Evolutionary conservation across 805 yeast genomes (phyloP).

Genomic region (Candida sakaeoensis): DNA sequence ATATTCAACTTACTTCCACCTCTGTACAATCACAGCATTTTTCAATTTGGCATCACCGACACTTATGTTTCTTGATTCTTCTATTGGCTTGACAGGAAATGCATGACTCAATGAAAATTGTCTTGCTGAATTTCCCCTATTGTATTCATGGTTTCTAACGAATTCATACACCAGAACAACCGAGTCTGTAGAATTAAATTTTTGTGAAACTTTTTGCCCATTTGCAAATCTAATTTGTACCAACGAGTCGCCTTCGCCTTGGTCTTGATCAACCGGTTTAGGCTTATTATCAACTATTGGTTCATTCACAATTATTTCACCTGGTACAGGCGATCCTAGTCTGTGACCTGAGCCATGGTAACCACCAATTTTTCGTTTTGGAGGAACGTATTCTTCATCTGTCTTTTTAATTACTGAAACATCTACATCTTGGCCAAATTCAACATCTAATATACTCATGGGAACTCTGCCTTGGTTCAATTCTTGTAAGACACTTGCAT

Average conservation of each 20-base stretch:
- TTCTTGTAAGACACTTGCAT: conserved; percentile 71
- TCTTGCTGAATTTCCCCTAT: conserved; percentile 38
- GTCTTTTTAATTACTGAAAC: conserved; percentile 78
- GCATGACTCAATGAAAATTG: conserved; percentile 69
- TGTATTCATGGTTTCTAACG: conserved; percentile 46
- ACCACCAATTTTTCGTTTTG: conserved; percentile 59
- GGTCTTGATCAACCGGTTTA: conserved; percentile 15
- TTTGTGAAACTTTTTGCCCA: conserved; percentile 66
- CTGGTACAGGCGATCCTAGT: conserved; percentile 86
- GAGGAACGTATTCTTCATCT: conserved; percentile 78
- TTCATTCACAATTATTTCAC: conserved; percentile 48
- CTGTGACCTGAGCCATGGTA: conserved; percentile 79
- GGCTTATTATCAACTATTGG: conserved; percentile 9
- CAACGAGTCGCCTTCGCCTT: conserved; percentile 58
- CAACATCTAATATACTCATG: conserved; percentile 71
- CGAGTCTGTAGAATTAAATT: conserved; percentile 61
- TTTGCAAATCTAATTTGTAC: conserved; percentile 83
- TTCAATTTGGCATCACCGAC: conserved; percentile 73
- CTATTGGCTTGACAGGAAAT: conserved; percentile 76
- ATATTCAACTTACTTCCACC: conserved; percentile 52
- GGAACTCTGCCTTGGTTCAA: conserved; percentile 92
- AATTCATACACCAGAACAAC: conserved; percentile 66
- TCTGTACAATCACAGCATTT: conserved; percentile 86
- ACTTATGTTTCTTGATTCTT: conserved; percentile 45
- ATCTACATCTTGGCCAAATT: conserved; percentile 89